Evolutionary conservation across 768 basidiomycete genomes (phyloP).

Genomic region (Lactarius sp.): DNA sequence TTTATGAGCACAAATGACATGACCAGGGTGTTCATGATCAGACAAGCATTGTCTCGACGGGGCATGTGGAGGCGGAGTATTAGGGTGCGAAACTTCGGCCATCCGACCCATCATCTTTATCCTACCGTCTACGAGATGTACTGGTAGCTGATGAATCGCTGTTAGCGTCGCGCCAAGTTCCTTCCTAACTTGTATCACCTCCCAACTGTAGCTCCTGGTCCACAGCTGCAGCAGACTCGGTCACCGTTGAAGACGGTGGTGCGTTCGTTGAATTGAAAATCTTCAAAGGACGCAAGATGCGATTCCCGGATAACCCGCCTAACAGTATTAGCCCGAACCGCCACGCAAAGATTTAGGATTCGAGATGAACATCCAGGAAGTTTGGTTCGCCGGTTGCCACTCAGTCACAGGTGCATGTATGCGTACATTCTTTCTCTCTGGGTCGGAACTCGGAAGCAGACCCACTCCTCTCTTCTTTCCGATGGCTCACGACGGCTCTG

Average conservation of each 20-base stretch:
- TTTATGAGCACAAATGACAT: conserved; percentile 59
- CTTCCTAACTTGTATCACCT: conserved; percentile 60
- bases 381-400: conserved; percentile 22
- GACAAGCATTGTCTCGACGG: conserved; percentile 76
- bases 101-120: not conserved
- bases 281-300: too few relatives aligned
- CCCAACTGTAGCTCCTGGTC: too few relatives aligned
- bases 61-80: conserved; percentile 35
- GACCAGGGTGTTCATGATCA: conserved; percentile 65
- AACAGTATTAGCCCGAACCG: too few relatives aligned
- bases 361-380: conserved; percentile 8
- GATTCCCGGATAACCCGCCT: too few relatives aligned
- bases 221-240: conserved; percentile 25
- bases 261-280: too few relatives aligned
- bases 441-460: not conserved
- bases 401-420: conserved; percentile 2
- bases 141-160: not conserved
- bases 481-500: too few relatives aligned
- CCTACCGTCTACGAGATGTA: too few relatives aligned
- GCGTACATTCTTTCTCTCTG: not conserved
- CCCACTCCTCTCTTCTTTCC: too few relatives aligned
- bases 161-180: conserved; percentile 59
- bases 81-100: too few relatives aligned
- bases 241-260: too few relatives aligned
- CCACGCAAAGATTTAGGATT: not conserved